A percentile compares a stretch with the other conserved stretches of the same genome.
Evolutionary conservation across 768 basidiomycete genomes (phyloP).

Genomic region (Cystobasidium onofrii): DNA sequence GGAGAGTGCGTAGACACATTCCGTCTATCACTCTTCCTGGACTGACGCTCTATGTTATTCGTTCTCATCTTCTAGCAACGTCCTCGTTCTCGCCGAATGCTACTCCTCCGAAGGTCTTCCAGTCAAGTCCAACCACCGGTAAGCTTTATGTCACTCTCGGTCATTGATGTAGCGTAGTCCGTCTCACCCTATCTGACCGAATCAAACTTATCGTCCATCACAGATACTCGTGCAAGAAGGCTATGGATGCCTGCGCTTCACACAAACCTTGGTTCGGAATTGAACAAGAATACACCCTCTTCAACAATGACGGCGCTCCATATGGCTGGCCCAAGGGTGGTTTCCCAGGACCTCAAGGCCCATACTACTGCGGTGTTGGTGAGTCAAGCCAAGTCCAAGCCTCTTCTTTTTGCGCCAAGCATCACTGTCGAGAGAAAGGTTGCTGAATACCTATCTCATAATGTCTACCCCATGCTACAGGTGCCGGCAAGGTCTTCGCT

Average conservation of each 20-base stretch:
- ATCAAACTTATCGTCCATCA: neutral
- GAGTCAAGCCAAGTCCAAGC: slow-evolving; percentile 43
- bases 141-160: neutral
- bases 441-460: neutral
- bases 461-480: slow-evolving; percentile 48
- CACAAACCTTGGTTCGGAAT: slow-evolving; percentile 88
- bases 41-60: neutral
- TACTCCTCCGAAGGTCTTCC: slow-evolving; percentile 94
- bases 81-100: slow-evolving; percentile 64
- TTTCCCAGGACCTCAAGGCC: slow-evolving; percentile 98
- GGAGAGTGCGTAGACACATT: slow-evolving; percentile 70
- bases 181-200: neutral
- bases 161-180: neutral
- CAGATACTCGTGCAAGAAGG: slow-evolving; percentile 74
- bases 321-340: slow-evolving; percentile 98
- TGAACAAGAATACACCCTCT: slow-evolving; percentile 98
- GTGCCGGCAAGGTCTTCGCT: slow-evolving; percentile 93
- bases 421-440: too few species aligned
- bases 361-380: slow-evolving; percentile 99
- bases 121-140: slow-evolving; percentile 87
- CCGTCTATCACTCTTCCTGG: neutral
- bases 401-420: neutral
- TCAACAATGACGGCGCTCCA: slow-evolving; percentile 81
- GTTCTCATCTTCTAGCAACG: slow-evolving; percentile 36
- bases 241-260: slow-evolving; percentile 85